Evolutionary conservation across 345 rosid genomes (phyloP), one percentile per base, ranked within the genome.

Genomic region (Eucalyptus virginea): DNA sequence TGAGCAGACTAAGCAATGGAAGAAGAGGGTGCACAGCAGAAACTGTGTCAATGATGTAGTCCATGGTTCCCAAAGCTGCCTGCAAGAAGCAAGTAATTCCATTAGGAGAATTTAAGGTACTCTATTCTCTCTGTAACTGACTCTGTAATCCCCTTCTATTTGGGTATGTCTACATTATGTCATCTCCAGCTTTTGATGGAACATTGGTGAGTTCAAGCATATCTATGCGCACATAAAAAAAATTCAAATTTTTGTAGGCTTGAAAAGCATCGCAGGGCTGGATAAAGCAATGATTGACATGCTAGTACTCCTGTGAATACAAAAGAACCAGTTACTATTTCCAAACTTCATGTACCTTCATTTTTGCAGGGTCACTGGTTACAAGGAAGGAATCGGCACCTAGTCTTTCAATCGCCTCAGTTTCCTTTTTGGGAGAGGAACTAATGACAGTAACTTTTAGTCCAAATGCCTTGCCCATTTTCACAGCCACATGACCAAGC

Each of bases 401-500:
- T 83, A 94, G 95, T 67, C 90, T 91, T 86, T 88, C 62, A 58
- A 94, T 83, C 28, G 95, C 97, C 91, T 94, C 96, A 45, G 89
- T 88, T 89, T 94, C 96, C 92, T 94, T 95, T 44, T 81, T 90
- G 1, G 95, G 90, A 48, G 98, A 96, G 87, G 93, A 67, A 90
- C 99, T 97, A 88, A 97, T 96, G 62, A 96, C 99, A 52, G 97
- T 95, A 83, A 97, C 98, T 92, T 95, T 94, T 92, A 97, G 89
- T 40, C 99, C 98, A 90, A 96, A 96, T 56, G 99, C 98, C 94
- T 96, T 97, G 56, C 90, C 98, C 58, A 97, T 91, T 93, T 95
- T 97, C 58, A 97, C 97, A 60, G 98, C 99, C 88, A 96, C 92
- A 92, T 97, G 99, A 89, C 98, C 99, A 88, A 97, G 95, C 26